Base-by-base conservation (phyloP, 1,284 basidiomycete genomes). In the Cutaneotrichosporon arboriforme region DNA sequence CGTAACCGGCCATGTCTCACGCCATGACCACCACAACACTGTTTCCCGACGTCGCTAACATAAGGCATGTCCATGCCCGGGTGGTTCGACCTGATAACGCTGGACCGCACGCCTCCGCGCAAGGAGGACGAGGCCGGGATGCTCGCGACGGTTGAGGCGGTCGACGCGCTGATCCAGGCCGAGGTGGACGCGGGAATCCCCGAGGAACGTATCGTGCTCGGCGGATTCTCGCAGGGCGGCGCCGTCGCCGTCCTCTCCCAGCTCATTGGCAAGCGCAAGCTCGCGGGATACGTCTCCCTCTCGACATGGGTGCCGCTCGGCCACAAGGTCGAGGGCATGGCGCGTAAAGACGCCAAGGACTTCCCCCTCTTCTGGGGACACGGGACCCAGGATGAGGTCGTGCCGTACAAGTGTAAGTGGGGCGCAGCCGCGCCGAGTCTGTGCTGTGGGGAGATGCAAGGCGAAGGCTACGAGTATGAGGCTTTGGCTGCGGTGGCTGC, bases 311-410 rank as follows among this genome's bases (percentile, higher is more conserved):
- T 90, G 39, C 84, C 86, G 8, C 72, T 92, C 42, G 77, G 74
- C 51, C 64, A 79, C 42, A 87, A 83, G 70, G 78, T 88, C 62
- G 81, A 83, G 65, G 72, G 79, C 31, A 36, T 53, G 41, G 51
- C 45, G 21, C 44, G 51, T 40, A 42, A 39, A 34, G 44, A 61
- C 31, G 70, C 71, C 18, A 76, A 78, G 51, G 78, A 80, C 13
- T 77, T 83, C n/a, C 86, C 89, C 1, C 79, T 92, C 35, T 93
- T 93, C 77, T 88, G 87, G 84, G 92, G 87, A 7, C 88, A 91
- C 60, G 91, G 91, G 8, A 81, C 77, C n/a, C 76, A 73, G 31
- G 91, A 96, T 70, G 83, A 81, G 9, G 78, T 93, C 13, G 84
- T 93, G 50, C 79, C 78, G 51, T 80, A 78, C 59, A 58, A 70